Evolutionary conservation across 169 alveolate genomes (phyloP), one percentile per base, ranked within the genome.

Genomic region (Eimeria acervulina): DNA sequence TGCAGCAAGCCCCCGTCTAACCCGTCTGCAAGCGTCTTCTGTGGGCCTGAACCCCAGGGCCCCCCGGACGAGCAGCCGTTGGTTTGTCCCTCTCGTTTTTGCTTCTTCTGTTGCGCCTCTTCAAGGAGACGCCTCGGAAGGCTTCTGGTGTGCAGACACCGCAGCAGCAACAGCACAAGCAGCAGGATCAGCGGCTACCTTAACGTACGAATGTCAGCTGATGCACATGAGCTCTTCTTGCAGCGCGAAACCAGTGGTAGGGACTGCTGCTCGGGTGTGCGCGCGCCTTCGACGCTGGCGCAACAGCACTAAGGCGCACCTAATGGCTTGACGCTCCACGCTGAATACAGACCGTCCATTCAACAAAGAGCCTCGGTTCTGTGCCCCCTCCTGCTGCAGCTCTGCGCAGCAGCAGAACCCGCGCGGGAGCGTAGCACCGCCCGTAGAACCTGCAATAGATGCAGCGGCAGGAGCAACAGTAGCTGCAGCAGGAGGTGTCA

Each of bases 111-210:
- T 80, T 85, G 93, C 80, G 38, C 55, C 78, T 85, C 78, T 72
- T 85, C 93, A 38, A 85, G 44, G 21, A 85, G 93, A 28, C 93
- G 78, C 55, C 81, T 31, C 33, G 93, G 93, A 85, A 85, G 78
- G 81, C n/a, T 59, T 80, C 93, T 85, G 93, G n/a, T 3, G 10
- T 44, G 17, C 51, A 51, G 40, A 26, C 70, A 28, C 74, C 26
- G 70, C 90, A 81, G 72, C 72, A 81, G 28, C 72, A 47, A 44
- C 87, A 38, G 55, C 84, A 76, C 33, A 40, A 38, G 52, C 87
- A 76, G 61, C 59, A 63, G 74, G 38, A 63, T 8, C 33, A n/a
- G 36, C 74, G 8, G 8, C 36, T 36, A n/a, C 38, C 38, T 63
- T 0, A 63, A 63, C 36, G 2, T n/a, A n/a, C 1, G 19, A 26